Percentiles rank a stretch among this genome's conserved stretches.
phyloP scores from a whole-genome alignment of 495 filamentous ascomycete genomes.

The Hypoxylon crocopeplum region DNA sequence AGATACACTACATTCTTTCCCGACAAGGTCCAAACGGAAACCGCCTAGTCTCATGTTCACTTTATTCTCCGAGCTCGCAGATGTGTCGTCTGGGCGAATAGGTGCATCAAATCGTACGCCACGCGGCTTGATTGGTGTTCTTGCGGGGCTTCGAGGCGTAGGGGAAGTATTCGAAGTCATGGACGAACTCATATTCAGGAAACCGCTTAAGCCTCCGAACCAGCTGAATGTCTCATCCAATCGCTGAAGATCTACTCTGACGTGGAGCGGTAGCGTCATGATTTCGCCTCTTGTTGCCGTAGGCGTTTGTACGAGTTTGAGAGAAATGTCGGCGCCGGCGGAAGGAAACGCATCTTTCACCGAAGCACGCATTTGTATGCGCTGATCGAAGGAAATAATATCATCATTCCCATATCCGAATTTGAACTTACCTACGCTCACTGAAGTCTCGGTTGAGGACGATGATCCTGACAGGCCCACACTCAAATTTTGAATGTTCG shows the following conservation, averaged over 20 bases:
- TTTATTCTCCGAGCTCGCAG: conserved; percentile 65
- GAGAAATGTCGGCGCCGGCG: conserved; percentile 67
- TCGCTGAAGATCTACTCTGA: conserved; percentile 78
- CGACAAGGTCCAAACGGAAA: conserved; percentile 72
- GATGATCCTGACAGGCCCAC: conserved; percentile 43
- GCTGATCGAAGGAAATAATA: conserved; percentile 75
- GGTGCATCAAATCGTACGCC: conserved; percentile 78
- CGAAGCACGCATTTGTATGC: conserved; percentile 73
- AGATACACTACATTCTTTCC: conserved; percentile 75
- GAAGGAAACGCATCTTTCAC: conserved; percentile 65
- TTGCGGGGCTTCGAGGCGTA: conserved; percentile 47
- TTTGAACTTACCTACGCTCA: conserved; percentile 68
- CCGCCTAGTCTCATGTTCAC: conserved; percentile 79
- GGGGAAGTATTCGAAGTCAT: conserved; percentile 74
- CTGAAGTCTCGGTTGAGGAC: conserved; percentile 46
- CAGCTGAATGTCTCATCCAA: conserved; percentile 87
- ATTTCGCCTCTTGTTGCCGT: conserved; percentile 67
- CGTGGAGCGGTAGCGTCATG: conserved; percentile 79
- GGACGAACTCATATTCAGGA: conserved; percentile 86
- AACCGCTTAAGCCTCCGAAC: conserved; percentile 91
- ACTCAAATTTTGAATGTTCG: conserved; percentile 54
- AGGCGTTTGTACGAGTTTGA: conserved; percentile 62
- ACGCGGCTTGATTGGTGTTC: conserved; percentile 50
- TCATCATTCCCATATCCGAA: conserved; percentile 77
- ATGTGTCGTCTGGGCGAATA: conserved; percentile 53